phyloP scores from a whole-genome alignment of 805 yeast genomes.

The Wickerhamomyces ciferrii region DNA sequence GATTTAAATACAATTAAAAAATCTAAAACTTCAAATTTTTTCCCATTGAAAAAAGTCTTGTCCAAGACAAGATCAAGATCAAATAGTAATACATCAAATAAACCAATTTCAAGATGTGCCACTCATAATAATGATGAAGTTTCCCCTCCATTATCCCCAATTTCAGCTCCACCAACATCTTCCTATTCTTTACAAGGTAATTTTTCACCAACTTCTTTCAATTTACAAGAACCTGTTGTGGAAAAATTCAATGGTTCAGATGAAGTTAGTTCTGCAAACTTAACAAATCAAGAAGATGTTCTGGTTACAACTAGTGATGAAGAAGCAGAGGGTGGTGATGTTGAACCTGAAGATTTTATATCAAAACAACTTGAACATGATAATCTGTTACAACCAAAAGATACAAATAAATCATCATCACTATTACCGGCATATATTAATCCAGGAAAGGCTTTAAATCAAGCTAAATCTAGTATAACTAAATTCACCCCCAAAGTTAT shows the following conservation, averaged over 20 bases:
- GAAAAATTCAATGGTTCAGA: constrained; percentile 9
- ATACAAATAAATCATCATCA: neutral
- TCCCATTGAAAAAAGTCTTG: constrained; percentile 3
- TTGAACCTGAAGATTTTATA: neutral
- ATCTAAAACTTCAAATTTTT: neutral
- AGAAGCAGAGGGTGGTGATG: neutral
- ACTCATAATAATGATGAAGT: neutral
- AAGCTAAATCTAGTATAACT: constrained; percentile 6
- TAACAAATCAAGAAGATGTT: neutral
- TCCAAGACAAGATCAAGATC: neutral
- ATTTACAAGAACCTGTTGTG: constrained; percentile 12
- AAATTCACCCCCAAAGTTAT: constrained; percentile 17
- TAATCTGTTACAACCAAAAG: neutral
- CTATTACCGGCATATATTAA: neutral
- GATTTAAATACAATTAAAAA: constrained; percentile 1
- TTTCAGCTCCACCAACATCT: neutral
- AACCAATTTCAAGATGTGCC: neutral
- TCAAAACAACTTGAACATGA: neutral
- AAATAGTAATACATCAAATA: neutral
- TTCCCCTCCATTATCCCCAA: neutral
- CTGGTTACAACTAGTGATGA: neutral
- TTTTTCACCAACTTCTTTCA: too few species aligned
- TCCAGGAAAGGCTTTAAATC: neutral
- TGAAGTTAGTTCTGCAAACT: constrained; percentile 6
- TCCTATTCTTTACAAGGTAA: too few species aligned